Conservation (phyloP, 192 early-diverging fungal genomes). For the Gryganskiella cystojenkinii region DNA sequence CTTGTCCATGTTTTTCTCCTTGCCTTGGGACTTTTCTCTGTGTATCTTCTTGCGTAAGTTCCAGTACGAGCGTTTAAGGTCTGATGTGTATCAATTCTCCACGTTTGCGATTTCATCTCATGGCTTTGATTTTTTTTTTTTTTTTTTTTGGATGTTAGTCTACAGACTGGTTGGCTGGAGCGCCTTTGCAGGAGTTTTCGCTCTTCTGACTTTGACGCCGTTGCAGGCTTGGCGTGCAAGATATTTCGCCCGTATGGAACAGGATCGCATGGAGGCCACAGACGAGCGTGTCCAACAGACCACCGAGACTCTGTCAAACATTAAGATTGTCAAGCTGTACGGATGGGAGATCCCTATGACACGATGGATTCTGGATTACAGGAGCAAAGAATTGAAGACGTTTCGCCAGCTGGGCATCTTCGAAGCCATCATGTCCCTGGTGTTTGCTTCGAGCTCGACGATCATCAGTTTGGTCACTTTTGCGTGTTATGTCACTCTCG, state of each 20-base stretch:
- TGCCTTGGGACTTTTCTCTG: conserved; percentile 36
- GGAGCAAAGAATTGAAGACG: conserved; percentile 8
- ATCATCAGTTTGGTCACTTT: conserved; percentile 35
- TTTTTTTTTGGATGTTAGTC: conserved; percentile 15
- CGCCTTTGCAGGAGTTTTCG: conserved; percentile 38
- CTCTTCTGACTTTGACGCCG: conserved; percentile 24
- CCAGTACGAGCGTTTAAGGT: no score
- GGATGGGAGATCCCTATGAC: conserved; percentile 50
- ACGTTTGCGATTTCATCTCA: not conserved
- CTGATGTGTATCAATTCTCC: no score
- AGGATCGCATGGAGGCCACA: conserved; percentile 43
- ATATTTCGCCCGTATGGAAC: conserved; percentile 30
- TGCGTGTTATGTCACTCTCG: conserved; percentile 30
- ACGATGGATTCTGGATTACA: conserved; percentile 9
- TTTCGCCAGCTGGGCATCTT: conserved; percentile 11
- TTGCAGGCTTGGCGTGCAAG: conserved; percentile 42
- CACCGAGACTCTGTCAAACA: conserved; percentile 40
- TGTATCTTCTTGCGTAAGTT: conserved; percentile 35
- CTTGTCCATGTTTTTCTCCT: conserved; percentile 18
- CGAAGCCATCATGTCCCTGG: conserved; percentile 30
- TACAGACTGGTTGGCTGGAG: conserved; percentile 48
- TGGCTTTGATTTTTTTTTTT: not conserved
- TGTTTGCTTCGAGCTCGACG: conserved; percentile 33
- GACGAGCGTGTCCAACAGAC: conserved; percentile 51
- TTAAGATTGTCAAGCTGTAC: conserved; percentile 58